These are phyloP conservation scores for Skeletonema marinoi DNA, from an alignment of 108 stramenopile species.

Conservation along the genomic window DNA sequence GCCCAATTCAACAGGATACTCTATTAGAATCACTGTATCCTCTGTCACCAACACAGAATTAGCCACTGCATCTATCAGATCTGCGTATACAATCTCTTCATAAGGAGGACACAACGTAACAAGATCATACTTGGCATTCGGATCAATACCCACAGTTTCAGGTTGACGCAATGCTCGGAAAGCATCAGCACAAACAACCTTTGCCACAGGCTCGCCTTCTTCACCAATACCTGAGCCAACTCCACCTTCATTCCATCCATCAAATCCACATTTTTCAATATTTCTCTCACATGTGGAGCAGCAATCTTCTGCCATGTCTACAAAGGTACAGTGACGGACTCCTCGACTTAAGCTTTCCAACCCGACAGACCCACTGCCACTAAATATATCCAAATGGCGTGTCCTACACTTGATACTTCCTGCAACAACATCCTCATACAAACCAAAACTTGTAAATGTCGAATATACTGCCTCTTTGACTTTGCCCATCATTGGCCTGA, in stretches of 20 bases:
- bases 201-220: constrained; percentile 45
- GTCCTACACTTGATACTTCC: constrained; percentile 24
- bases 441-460: constrained; percentile 85
- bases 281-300: constrained; percentile 73
- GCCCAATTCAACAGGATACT: constrained; percentile 95
- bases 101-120: constrained; percentile 95
- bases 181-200: constrained; percentile 85
- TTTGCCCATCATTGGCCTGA: constrained; percentile 99
- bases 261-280: constrained; percentile 76
- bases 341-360: constrained; percentile 92
- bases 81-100: constrained; percentile 94
- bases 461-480: constrained; percentile 94
- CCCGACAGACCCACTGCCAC: constrained; percentile 93
- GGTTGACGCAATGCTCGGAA: constrained; percentile 88
- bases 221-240: constrained; percentile 34
- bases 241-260: constrained; percentile 38
- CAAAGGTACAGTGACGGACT: constrained; percentile 86
- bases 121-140: constrained; percentile 71
- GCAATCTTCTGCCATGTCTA: constrained; percentile 79
- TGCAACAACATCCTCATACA: constrained; percentile 68
- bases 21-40: constrained; percentile 89
- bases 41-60: constrained; percentile 75
- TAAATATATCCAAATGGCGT: constrained; percentile 91
- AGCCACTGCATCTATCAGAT: constrained; percentile 81
- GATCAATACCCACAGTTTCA: constrained; percentile 68